Percentiles rank a stretch among this genome's conserved stretches.
Evolutionary conservation across 768 basidiomycete species (phyloP).

Genomic region (Mycena vulgaris): DNA sequence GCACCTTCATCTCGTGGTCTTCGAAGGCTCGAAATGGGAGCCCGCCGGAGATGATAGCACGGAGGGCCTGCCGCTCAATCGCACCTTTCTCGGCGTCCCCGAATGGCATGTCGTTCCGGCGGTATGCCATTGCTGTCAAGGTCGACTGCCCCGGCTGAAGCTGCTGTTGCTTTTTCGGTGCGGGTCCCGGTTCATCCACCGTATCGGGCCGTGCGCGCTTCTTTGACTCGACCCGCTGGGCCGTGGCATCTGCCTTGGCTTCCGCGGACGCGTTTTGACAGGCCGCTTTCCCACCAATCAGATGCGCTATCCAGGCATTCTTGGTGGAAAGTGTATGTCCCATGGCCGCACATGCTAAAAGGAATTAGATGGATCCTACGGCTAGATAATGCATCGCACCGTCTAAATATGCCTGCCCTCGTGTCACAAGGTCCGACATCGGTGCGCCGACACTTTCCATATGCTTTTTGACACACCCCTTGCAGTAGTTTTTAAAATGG

Average conservation of each 20-base stretch:
- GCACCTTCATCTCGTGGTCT: constrained; percentile 18
- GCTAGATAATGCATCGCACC: too few species aligned
- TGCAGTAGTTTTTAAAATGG: too few species aligned
- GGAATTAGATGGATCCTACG: too few species aligned
- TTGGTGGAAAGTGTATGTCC: too few species aligned
- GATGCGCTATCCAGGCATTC: not conserved
- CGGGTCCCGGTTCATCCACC: not conserved
- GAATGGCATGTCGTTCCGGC: constrained; percentile 20
- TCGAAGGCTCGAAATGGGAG: not conserved
- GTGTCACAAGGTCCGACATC: too few species aligned
- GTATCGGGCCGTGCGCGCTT: not conserved
- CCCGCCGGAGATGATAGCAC: constrained; percentile 5
- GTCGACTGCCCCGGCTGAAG: not conserved
- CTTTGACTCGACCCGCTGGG: not conserved
- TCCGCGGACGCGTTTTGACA: not conserved
- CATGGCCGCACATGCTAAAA: too few species aligned
- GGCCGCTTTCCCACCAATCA: not conserved
- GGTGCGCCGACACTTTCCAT: too few species aligned
- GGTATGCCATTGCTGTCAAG: not conserved
- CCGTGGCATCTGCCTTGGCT: not conserved
- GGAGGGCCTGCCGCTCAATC: constrained; percentile 15
- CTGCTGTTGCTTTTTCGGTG: not conserved
- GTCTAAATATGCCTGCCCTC: too few species aligned
- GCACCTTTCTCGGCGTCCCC: not conserved
- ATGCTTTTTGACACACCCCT: too few species aligned